Conservation (phyloP, 2,329 filamentous ascomycete genomes). For the Trichoderma harzianum region DNA sequence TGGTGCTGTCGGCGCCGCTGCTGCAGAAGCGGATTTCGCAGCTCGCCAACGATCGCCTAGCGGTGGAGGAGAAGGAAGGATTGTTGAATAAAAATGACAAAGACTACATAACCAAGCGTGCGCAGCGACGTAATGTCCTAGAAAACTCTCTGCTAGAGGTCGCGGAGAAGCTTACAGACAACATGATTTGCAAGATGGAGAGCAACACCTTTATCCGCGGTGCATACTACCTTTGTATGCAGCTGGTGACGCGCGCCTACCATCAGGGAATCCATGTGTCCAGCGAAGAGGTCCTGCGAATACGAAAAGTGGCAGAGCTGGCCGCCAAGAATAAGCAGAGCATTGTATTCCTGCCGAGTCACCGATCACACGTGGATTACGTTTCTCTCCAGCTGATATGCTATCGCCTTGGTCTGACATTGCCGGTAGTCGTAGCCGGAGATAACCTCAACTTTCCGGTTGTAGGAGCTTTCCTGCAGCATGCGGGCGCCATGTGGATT, state of each 20-base stretch:
- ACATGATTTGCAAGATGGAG: slow-evolving; percentile 99
- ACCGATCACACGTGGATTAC: slow-evolving; percentile 94
- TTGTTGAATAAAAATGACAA: slow-evolving; percentile 56
- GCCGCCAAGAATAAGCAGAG: slow-evolving; percentile 87
- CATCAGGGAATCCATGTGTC: slow-evolving; percentile 97
- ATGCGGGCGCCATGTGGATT: slow-evolving; percentile 98
- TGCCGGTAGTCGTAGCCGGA: slow-evolving; percentile 90
- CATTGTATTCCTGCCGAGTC: slow-evolving; percentile 92
- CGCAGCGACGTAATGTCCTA: slow-evolving; percentile 60
- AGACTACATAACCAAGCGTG: slow-evolving; percentile 49
- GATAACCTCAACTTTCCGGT: slow-evolving; percentile 95
- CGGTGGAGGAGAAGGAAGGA: slow-evolving; percentile 74
- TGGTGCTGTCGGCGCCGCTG: slow-evolving; percentile 71
- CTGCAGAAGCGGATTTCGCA: slow-evolving; percentile 71
- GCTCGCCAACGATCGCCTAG: slow-evolving; percentile 70
- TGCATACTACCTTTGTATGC: slow-evolving; percentile 85
- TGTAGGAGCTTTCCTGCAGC: slow-evolving; percentile 84
- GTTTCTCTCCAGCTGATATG: slow-evolving; percentile 93
- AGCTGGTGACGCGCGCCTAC: slow-evolving; percentile 87
- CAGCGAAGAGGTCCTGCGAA: slow-evolving; percentile 82
- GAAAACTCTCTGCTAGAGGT: slow-evolving; percentile 73
- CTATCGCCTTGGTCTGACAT: slow-evolving; percentile 81
- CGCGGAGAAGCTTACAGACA: slow-evolving; percentile 80
- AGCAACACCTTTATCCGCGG: slow-evolving; percentile 87
- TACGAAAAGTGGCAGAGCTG: slow-evolving; percentile 77